These are phyloP conservation scores for Danielia reshetovae DNA, from an alignment of 805 yeast genomes.

Conservation along the genomic window DNA sequence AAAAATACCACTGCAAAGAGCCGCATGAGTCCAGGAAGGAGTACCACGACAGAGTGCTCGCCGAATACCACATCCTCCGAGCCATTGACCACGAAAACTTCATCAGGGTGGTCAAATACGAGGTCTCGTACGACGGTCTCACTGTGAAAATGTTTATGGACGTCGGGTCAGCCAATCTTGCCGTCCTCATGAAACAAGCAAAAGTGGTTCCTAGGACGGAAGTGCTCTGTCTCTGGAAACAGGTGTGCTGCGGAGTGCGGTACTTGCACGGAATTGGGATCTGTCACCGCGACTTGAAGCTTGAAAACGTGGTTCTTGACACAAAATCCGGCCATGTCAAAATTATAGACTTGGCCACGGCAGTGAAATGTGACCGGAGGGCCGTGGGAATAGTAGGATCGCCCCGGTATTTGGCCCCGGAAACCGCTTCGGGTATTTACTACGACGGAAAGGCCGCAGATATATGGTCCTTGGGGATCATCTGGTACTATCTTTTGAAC, in stretches of 20 bases:
- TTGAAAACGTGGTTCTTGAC: slow-evolving; percentile 41
- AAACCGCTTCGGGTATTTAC: slow-evolving; percentile 29
- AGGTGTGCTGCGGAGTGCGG: slow-evolving; percentile 33
- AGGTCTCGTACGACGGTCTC: slow-evolving; percentile 18
- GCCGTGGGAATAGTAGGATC: slow-evolving; percentile 48
- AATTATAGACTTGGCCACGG: slow-evolving; percentile 43
- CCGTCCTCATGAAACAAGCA: slow-evolving; percentile 7
- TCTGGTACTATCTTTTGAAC: slow-evolving; percentile 30
- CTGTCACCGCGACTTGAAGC: slow-evolving; percentile 50
- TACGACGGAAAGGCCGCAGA: slow-evolving; percentile 43
- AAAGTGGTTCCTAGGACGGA: slow-evolving; percentile 6
- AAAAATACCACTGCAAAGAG: slow-evolving; percentile 41
- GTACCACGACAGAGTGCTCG: slow-evolving; percentile 31
- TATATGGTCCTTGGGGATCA: slow-evolving; percentile 49
- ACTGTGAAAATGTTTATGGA: slow-evolving; percentile 28
- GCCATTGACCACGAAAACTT: slow-evolving; percentile 30
- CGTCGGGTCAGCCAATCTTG: slow-evolving; percentile 26
- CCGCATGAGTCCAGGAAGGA: slow-evolving; percentile 36
- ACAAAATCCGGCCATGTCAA: slow-evolving; percentile 27
- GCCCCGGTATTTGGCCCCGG: slow-evolving; percentile 45
- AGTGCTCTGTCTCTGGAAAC: slow-evolving; percentile 36
- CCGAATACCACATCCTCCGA: slow-evolving; percentile 32
- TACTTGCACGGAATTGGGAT: slow-evolving; percentile 35
- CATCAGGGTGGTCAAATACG: slow-evolving; percentile 29
- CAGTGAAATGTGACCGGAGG: slow-evolving; percentile 11